A percentile compares a stretch with the other conserved stretches of the same genome.
phyloP scores from a whole-genome alignment of 345 rosid species.

The Bretschneidera sinensis region DNA sequence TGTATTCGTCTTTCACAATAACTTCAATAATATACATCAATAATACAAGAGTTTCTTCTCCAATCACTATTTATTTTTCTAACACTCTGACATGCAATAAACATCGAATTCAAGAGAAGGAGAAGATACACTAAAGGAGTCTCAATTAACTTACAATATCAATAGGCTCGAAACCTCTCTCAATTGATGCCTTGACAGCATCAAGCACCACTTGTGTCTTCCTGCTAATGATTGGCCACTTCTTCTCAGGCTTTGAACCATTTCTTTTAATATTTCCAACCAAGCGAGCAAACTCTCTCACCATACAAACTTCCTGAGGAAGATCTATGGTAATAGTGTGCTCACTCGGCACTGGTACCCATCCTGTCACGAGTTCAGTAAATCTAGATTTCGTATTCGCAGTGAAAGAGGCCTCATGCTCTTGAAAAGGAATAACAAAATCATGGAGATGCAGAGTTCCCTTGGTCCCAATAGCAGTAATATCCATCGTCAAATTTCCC shows the following conservation, averaged over 20 bases:
- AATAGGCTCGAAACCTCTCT: conserved; percentile 43
- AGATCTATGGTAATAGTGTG: conserved; percentile 41
- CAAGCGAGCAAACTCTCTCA: conserved; percentile 63
- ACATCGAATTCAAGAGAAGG: too few species aligned
- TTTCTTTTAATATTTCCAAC: conserved; percentile 41
- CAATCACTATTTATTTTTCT: too few species aligned
- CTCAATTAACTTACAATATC: conserved; percentile 17
- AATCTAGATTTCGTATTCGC: conserved; percentile 42
- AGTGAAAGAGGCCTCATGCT: conserved; percentile 51
- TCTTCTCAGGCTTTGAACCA: conserved; percentile 58
- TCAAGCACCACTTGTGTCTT: conserved; percentile 69
- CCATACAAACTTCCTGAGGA: conserved; percentile 83
- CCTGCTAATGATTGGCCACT: conserved; percentile 62
- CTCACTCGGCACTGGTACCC: conserved; percentile 36
- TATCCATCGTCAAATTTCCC: conserved; percentile 62
- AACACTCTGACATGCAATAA: too few species aligned
- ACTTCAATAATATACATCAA: too few species aligned
- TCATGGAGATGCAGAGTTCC: conserved; percentile 65
- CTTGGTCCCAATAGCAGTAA: conserved; percentile 64
- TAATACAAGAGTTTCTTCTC: too few species aligned
- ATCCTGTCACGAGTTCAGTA: conserved; percentile 42
- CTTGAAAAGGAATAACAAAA: conserved; percentile 57
- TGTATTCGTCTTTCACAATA: too few species aligned
- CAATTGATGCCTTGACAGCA: conserved; percentile 62
- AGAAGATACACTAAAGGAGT: too few species aligned